Conservation (phyloP, 148 eudicot genomes). For the Fagopyrum esculentum region DNA sequence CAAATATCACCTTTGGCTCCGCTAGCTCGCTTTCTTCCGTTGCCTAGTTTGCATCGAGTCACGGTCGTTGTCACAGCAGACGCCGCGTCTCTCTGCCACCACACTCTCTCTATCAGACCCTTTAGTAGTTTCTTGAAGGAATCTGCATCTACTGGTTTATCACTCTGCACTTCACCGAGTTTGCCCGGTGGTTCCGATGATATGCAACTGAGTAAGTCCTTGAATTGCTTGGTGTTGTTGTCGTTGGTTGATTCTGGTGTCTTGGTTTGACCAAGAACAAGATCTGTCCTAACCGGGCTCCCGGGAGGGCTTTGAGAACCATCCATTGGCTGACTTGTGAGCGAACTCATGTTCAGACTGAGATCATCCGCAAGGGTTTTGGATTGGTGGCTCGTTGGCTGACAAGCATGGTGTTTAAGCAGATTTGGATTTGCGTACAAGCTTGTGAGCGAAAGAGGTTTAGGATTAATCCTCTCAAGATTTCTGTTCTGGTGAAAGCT, state of each 20-base stretch:
- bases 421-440: constrained; percentile 51
- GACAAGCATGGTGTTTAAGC: constrained; percentile 39
- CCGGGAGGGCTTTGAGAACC: constrained; percentile 28
- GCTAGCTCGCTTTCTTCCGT: constrained; percentile 41
- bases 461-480: constrained; percentile 37
- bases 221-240: constrained; percentile 19
- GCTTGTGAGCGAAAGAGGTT: constrained; percentile 46
- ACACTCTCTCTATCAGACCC: constrained; percentile 71
- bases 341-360: constrained; percentile 34
- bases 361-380: constrained; percentile 34
- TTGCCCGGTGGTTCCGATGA: constrained; percentile 47
- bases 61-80: constrained; percentile 61
- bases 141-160: constrained; percentile 55
- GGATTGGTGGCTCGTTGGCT: constrained; percentile 37
- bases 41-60: constrained; percentile 53
- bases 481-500: constrained; percentile 40
- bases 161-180: constrained; percentile 19
- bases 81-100: constrained; percentile 96
- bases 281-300: constrained; percentile 82
- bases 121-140: constrained; percentile 74
- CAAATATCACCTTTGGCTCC: constrained; percentile 74
- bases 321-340: constrained; percentile 17
- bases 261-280: constrained; percentile 59
- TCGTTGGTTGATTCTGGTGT: constrained; percentile 11
- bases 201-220: constrained; percentile 58